These are phyloP conservation scores for Epichloe uncinata DNA, from an alignment of 2,329 filamentous ascomycete genomes.

Conservation along the genomic window DNA sequence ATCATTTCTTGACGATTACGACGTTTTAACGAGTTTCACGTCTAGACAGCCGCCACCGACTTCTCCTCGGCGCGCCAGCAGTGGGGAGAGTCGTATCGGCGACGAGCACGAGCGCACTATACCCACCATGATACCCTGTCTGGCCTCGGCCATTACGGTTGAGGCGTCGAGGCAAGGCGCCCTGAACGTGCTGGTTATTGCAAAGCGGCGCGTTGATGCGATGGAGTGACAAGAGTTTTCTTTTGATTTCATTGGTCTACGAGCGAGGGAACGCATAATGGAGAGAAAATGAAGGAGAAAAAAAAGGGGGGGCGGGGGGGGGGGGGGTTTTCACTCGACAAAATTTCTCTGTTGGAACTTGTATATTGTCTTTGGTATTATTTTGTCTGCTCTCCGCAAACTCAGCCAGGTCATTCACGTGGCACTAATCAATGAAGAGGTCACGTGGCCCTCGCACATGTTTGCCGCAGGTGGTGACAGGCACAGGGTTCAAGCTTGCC, in stretches of 20 bases:
- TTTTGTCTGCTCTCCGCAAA: not conserved
- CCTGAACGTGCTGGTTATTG: not conserved
- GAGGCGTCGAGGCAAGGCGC: not conserved
- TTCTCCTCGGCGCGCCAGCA: slow-evolving; percentile 18
- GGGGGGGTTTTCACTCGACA: not conserved
- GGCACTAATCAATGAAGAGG: not conserved
- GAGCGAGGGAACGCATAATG: not conserved
- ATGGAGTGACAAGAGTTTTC: not conserved
- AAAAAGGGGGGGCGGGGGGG: not conserved
- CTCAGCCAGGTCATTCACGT: not conserved
- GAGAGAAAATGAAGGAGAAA: not conserved
- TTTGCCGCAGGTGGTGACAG: not conserved
- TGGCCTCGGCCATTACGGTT: slow-evolving; percentile 19
- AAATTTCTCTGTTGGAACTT: not conserved
- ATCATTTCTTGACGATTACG: slow-evolving; percentile 29
- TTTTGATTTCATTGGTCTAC: not conserved
- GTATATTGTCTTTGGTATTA: not conserved
- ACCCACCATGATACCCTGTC: slow-evolving; percentile 28
- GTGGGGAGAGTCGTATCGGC: slow-evolving; percentile 21
- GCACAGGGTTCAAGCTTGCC: not conserved
- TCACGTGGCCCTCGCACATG: not conserved
- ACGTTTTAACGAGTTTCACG: slow-evolving; percentile 32
- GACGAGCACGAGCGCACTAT: slow-evolving; percentile 25
- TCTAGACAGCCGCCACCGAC: slow-evolving; percentile 30
- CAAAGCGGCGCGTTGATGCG: slow-evolving; percentile 2